Evolutionary conservation across 1,139 yeast genomes (phyloP).

Genomic region (Pichia sp.): DNA sequence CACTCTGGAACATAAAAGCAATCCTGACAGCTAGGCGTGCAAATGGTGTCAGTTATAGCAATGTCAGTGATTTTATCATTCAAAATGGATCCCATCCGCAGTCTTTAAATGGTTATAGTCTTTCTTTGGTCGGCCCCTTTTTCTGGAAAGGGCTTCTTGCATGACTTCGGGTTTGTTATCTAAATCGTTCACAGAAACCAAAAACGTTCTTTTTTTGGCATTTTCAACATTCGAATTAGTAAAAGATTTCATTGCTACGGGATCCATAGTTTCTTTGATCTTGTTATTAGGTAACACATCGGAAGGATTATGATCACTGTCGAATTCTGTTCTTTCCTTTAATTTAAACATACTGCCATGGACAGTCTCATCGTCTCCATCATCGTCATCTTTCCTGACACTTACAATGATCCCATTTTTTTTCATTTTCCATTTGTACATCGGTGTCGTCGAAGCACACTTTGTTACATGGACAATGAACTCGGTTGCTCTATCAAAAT

Average conservation of each 20-base stretch:
- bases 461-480: constrained; percentile 61
- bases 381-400: constrained; percentile 15
- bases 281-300: neutral
- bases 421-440: constrained; percentile 24
- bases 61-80: no score
- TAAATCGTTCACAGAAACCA: constrained; percentile 9
- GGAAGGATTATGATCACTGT: neutral
- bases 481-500: constrained; percentile 43
- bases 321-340: neutral
- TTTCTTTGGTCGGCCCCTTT: constrained; percentile 14
- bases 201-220: neutral
- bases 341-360: neutral
- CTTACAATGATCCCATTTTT: constrained; percentile 22
- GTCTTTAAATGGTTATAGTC: neutral
- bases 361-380: neutral
- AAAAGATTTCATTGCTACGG: neutral
- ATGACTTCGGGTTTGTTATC: constrained; percentile 9
- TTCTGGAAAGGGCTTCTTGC: constrained; percentile 12
- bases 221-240: no score
- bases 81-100: no score
- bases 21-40: no score
- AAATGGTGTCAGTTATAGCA: no score
- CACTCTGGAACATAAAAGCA: no score
- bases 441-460: constrained; percentile 39
- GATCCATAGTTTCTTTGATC: neutral